Conservation (phyloP, 345 rosid species). For the Gossypium anomalum region DNA sequence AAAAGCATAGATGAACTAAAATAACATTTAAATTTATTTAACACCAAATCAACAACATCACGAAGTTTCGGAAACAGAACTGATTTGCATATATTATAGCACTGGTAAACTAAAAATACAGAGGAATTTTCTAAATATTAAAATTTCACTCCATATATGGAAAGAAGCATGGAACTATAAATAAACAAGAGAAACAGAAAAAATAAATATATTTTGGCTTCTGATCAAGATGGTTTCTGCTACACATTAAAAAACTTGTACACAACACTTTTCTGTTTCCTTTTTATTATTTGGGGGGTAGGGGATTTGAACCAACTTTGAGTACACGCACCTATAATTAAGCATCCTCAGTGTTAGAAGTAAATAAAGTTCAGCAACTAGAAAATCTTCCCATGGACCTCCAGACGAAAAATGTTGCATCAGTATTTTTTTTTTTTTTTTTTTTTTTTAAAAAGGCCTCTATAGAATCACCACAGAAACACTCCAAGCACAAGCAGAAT, state of each 20-base stretch:
- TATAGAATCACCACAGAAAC: neutral
- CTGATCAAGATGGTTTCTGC: neutral
- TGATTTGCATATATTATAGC: neutral
- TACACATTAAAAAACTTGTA: neutral
- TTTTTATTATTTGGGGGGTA: neutral
- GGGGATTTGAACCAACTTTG: neutral
- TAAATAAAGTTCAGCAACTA: neutral
- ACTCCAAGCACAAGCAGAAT: constrained; percentile 3
- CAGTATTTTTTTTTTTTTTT: no score
- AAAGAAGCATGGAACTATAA: neutral
- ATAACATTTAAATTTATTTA: neutral
- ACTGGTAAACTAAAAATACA: neutral
- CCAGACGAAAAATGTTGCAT: neutral
- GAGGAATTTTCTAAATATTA: neutral
- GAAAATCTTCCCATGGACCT: neutral
- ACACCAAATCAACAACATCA: neutral
- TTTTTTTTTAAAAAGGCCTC: neutral
- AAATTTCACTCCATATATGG: neutral
- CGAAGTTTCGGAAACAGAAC: neutral
- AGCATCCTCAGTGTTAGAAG: neutral
- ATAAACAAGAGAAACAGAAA: neutral
- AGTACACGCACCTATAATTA: neutral
- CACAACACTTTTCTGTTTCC: neutral
- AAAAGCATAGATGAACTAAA: neutral
- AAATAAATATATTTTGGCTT: neutral